Evolutionary conservation across 345 rosid genomes (phyloP).

Genomic region (Draba incana): DNA sequence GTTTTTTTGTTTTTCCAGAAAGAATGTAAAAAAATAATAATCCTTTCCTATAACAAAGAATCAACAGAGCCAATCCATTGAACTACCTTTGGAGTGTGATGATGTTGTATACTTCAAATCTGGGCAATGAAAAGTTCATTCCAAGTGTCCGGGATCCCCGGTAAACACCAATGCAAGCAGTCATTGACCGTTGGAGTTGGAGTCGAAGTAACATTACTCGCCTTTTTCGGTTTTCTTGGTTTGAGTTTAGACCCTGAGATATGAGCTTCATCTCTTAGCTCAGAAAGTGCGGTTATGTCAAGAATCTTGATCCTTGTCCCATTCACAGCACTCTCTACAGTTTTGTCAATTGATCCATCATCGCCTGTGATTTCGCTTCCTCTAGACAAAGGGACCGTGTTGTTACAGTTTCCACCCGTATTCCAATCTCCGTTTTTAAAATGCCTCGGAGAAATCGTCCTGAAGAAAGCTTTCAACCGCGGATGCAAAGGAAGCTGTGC

Average conservation of each 20-base stretch:
- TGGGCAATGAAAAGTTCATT: slow-evolving; percentile 69
- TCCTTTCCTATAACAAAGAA: slow-evolving; percentile 36
- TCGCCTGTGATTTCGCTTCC: slow-evolving; percentile 50
- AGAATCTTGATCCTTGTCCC: slow-evolving; percentile 66
- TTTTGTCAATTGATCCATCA: slow-evolving; percentile 57
- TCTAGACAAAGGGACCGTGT: slow-evolving; percentile 55
- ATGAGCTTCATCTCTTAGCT: slow-evolving; percentile 77
- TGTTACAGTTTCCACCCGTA: slow-evolving; percentile 76
- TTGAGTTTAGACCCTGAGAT: slow-evolving; percentile 46
- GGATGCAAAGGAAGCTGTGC: slow-evolving; percentile 60
- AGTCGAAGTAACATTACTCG: slow-evolving; percentile 45
- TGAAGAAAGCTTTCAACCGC: slow-evolving; percentile 61
- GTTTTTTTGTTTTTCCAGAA: slow-evolving; percentile 10
- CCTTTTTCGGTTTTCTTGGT: slow-evolving; percentile 50
- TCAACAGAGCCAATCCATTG: slow-evolving; percentile 18
- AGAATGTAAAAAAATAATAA: slow-evolving; percentile 18
- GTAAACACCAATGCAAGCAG: slow-evolving; percentile 98
- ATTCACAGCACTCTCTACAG: slow-evolving; percentile 57
- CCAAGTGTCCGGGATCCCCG: slow-evolving; percentile 88
- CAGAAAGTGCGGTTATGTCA: slow-evolving; percentile 73
- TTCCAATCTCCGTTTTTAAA: slow-evolving; percentile 81
- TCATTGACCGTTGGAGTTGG: slow-evolving; percentile 50
- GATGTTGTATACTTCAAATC: slow-evolving; percentile 38
- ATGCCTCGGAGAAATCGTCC: slow-evolving; percentile 78
- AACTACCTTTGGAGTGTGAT: slow-evolving; percentile 14